Percentiles rank a stretch among this genome's conserved stretches.
Evolutionary conservation across 768 basidiomycete species (phyloP).

Genomic region (Coprinopsis sp.): DNA sequence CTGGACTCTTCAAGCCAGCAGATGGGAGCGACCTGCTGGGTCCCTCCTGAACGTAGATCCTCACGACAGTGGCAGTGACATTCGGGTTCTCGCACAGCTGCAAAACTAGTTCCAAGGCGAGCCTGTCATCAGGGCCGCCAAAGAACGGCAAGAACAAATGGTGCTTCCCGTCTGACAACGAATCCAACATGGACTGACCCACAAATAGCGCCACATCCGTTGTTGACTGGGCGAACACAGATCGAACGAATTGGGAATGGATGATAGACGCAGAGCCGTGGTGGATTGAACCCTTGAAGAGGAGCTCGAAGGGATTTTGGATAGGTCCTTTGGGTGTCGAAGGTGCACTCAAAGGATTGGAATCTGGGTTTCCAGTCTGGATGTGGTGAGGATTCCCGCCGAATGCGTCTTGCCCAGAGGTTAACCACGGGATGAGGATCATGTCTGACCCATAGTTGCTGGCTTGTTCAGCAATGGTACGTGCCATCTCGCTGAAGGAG

Average conservation of each 20-base stretch:
- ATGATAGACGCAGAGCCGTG: slow-evolving; percentile 41
- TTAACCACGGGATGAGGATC: slow-evolving; percentile 80
- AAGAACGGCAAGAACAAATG: slow-evolving; percentile 89
- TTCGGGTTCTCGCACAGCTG: slow-evolving; percentile 72
- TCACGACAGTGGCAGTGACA: slow-evolving; percentile 71
- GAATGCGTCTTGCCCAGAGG: slow-evolving; percentile 28
- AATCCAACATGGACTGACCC: slow-evolving; percentile 49
- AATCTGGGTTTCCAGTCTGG: slow-evolving; percentile 9
- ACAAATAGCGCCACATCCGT: slow-evolving; percentile 83
- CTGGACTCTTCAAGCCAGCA: slow-evolving; percentile 19
- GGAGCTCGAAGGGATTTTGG: slow-evolving; percentile 66
- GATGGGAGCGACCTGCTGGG: too few relatives aligned
- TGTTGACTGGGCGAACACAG: slow-evolving; percentile 65
- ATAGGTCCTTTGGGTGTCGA: slow-evolving; percentile 11
- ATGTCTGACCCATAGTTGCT: slow-evolving; percentile 57
- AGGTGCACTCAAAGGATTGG: slow-evolving; percentile 9
- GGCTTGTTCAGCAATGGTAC: slow-evolving; percentile 68
- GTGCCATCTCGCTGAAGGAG: slow-evolving; percentile 68
- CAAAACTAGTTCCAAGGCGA: slow-evolving; percentile 78
- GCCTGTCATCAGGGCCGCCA: slow-evolving; percentile 89
- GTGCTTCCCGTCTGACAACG: slow-evolving; percentile 28
- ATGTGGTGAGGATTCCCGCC: slow-evolving; percentile 2
- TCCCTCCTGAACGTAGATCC: too few relatives aligned
- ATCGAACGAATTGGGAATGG: slow-evolving; percentile 82
- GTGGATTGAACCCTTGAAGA: slow-evolving; percentile 41